Conservation (phyloP, 108 stramenopile genomes). For the Skeletonema potamos region DNA sequence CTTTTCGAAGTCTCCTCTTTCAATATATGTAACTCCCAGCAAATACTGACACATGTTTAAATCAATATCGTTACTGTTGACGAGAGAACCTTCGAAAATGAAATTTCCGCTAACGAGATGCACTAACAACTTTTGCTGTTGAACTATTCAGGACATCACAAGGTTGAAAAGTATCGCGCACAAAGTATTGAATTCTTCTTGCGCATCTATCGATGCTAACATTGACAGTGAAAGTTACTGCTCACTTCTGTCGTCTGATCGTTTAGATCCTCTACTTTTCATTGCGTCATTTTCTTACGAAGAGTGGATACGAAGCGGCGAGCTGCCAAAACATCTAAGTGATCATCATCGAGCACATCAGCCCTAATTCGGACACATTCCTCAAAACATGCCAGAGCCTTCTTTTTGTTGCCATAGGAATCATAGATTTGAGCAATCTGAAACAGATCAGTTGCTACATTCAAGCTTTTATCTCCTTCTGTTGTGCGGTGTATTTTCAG, state of each 20-base stretch:
- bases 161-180: too few relatives aligned
- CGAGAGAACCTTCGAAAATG: slow-evolving; percentile 19
- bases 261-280: too few relatives aligned
- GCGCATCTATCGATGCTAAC: background rate
- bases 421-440: slow-evolving; percentile 46
- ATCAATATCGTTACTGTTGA: slow-evolving; percentile 17
- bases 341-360: slow-evolving; percentile 26
- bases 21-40: slow-evolving; percentile 41
- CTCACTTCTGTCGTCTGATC: too few relatives aligned
- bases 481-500: slow-evolving; percentile 36
- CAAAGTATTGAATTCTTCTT: too few relatives aligned
- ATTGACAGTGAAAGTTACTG: too few relatives aligned
- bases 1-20: slow-evolving; percentile 24
- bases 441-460: slow-evolving; percentile 38
- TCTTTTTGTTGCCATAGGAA: slow-evolving; percentile 32
- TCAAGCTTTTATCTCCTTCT: slow-evolving; percentile 40
- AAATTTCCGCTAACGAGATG: too few relatives aligned
- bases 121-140: too few relatives aligned
- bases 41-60: slow-evolving; percentile 25
- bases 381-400: slow-evolving; percentile 42
- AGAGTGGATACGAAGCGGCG: slow-evolving; percentile 29
- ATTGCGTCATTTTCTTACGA: slow-evolving; percentile 16
- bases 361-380: slow-evolving; percentile 43
- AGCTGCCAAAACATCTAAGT: slow-evolving; percentile 44
- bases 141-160: too few relatives aligned